These are phyloP conservation scores for Trametes cinnabarina DNA, from an alignment of 768 basidiomycete genomes.

Conservation along the genomic window DNA sequence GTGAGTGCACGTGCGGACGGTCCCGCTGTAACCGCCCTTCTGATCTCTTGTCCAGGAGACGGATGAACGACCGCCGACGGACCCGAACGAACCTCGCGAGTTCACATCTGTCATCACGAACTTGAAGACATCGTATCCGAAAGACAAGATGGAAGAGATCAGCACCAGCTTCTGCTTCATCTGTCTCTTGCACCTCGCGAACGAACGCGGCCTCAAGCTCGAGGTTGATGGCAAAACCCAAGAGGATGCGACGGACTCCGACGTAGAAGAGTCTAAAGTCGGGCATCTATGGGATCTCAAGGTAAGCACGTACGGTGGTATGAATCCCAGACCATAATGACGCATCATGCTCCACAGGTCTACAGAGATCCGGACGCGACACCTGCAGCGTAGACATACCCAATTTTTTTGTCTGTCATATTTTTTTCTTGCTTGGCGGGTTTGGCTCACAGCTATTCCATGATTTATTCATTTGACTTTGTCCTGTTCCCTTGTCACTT, in stretches of 20 bases:
- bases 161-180: slow-evolving; percentile 99
- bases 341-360: slow-evolving; percentile 16
- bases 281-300: slow-evolving; percentile 77
- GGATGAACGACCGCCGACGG: slow-evolving; percentile 51
- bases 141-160: slow-evolving; percentile 95
- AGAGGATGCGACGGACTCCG: slow-evolving; percentile 32
- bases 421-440: neutral
- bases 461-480: neutral
- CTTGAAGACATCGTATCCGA: slow-evolving; percentile 79
- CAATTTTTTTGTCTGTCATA: neutral
- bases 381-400: slow-evolving; percentile 22
- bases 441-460: neutral
- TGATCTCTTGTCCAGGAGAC: slow-evolving; percentile 44
- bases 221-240: slow-evolving; percentile 46
- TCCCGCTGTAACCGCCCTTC: neutral
- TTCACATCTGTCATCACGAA: slow-evolving; percentile 83
- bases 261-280: slow-evolving; percentile 43
- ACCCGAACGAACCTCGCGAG: slow-evolving; percentile 62
- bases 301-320: slow-evolving; percentile 35
- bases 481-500: neutral
- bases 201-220: slow-evolving; percentile 91
- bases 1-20: slow-evolving; percentile 8
- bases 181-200: slow-evolving; percentile 92
- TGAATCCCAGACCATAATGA: neutral
- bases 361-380: slow-evolving; percentile 27